Evolutionary conservation across 306 rosid genomes (phyloP).

Genomic region (Medicago ruthenica): DNA sequence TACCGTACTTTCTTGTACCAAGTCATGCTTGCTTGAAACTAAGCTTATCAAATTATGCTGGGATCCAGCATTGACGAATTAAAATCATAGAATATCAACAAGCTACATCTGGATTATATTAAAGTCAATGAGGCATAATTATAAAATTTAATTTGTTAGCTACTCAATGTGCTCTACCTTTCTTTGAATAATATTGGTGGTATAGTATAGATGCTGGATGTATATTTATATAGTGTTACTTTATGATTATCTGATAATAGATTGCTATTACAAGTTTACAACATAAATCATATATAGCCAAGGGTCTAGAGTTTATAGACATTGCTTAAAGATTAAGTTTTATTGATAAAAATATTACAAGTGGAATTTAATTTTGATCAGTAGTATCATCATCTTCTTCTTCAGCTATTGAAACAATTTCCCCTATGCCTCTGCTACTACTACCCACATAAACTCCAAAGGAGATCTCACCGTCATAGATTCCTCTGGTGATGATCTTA

Average conservation of each 20-base stretch:
- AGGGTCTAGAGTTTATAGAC: neutral
- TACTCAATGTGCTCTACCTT: too few relatives aligned
- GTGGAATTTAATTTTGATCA: neutral
- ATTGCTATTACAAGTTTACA: neutral
- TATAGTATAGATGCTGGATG: too few relatives aligned
- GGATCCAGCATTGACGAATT: too few relatives aligned
- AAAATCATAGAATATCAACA: too few relatives aligned
- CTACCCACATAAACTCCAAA: conserved; percentile 49
- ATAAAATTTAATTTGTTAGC: too few relatives aligned
- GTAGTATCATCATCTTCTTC: conserved; percentile 47
- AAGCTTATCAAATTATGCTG: too few relatives aligned
- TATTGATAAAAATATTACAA: conserved; percentile 17
- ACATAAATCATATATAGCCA: neutral
- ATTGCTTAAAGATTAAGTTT: neutral
- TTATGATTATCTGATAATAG: neutral
- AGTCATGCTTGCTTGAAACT: neutral
- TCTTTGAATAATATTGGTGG: too few relatives aligned
- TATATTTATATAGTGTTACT: neutral
- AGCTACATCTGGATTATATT: too few relatives aligned
- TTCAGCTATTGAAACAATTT: conserved; percentile 54
- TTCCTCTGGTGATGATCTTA: conserved; percentile 40
- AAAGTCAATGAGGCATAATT: too few relatives aligned
- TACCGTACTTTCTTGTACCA: too few relatives aligned
- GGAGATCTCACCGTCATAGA: conserved; percentile 66
- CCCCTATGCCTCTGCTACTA: conserved; percentile 46